Evolutionary conservation across 345 rosid species (phyloP).

Genomic region (Acer campestre): DNA sequence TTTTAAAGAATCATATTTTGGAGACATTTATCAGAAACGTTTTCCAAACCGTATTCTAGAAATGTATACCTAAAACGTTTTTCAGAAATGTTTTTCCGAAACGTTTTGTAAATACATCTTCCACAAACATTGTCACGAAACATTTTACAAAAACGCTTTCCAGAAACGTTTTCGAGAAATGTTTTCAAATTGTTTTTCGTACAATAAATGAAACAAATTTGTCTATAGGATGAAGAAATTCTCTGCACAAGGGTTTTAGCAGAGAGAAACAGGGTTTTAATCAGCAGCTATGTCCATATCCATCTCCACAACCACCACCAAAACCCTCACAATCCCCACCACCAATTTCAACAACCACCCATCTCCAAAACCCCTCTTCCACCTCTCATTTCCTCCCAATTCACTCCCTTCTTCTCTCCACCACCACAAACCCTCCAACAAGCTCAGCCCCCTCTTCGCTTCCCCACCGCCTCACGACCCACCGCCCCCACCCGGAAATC

Average conservation of each 20-base stretch:
- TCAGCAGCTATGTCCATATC: not conserved
- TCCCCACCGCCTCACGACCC: conserved; percentile 10
- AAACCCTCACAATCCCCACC: conserved; percentile 26
- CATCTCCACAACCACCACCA: conserved; percentile 24
- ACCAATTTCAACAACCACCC: conserved; percentile 19
- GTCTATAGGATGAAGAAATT: no score
- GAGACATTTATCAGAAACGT: no score
- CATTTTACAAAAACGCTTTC: no score
- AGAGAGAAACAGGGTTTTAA: conserved; percentile 6
- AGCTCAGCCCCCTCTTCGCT: conserved; percentile 18
- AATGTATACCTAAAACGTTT: no score
- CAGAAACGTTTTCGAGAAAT: no score
- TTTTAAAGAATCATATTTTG: no score
- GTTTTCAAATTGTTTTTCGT: no score
- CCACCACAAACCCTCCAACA: conserved; percentile 9
- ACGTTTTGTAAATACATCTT: no score
- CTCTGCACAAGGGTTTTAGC: not conserved
- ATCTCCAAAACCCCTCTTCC: conserved; percentile 6
- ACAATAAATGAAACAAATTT: no score
- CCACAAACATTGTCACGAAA: no score
- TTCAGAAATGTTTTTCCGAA: no score
- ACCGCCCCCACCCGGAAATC: conserved; percentile 16
- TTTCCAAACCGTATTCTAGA: no score
- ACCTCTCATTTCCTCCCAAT: conserved; percentile 10
- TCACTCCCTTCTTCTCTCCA: conserved; percentile 5